A percentile compares a stretch with the other conserved stretches of the same genome.
Evolutionary conservation across 1,284 basidiomycete species (phyloP).

Genomic region (Boletus albobrunnescens): DNA sequence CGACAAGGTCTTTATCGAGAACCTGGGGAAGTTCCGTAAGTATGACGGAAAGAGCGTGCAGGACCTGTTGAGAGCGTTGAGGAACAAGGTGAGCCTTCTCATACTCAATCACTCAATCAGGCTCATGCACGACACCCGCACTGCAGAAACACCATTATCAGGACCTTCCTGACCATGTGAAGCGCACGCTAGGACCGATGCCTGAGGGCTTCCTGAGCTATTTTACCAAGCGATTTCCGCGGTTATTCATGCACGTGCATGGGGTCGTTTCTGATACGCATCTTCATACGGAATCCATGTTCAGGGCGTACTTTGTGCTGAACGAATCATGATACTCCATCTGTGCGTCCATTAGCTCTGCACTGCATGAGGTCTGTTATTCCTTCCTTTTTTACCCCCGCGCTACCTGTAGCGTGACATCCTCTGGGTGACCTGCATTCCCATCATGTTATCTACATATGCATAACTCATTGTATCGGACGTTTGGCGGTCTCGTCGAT

Average conservation of each 20-base stretch:
- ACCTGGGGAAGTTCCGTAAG: slow-evolving; percentile 93
- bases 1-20: slow-evolving; percentile 89
- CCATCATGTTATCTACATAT: slow-evolving; percentile 12
- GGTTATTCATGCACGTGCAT: slow-evolving; percentile 90
- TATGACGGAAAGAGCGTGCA: slow-evolving; percentile 90
- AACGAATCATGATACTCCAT: slow-evolving; percentile 41
- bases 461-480: slow-evolving; percentile 8
- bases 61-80: slow-evolving; percentile 86
- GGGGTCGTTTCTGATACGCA: slow-evolving; percentile 67
- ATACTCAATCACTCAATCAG: neutral
- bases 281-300: slow-evolving; percentile 77
- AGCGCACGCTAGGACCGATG: slow-evolving; percentile 82
- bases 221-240: slow-evolving; percentile 90
- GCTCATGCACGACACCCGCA: slow-evolving; percentile 6
- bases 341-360: neutral
- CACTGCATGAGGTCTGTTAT: neutral
- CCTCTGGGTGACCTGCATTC: neutral
- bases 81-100: slow-evolving; percentile 78
- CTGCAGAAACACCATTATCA: slow-evolving; percentile 96
- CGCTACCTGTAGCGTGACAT: neutral
- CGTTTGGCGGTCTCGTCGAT: neutral
- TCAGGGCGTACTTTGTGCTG: slow-evolving; percentile 78
- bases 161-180: slow-evolving; percentile 87
- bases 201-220: slow-evolving; percentile 91
- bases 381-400: neutral